Evolutionary conservation across 306 rosid species (phyloP).

Genomic region (Pyrus communis): DNA sequence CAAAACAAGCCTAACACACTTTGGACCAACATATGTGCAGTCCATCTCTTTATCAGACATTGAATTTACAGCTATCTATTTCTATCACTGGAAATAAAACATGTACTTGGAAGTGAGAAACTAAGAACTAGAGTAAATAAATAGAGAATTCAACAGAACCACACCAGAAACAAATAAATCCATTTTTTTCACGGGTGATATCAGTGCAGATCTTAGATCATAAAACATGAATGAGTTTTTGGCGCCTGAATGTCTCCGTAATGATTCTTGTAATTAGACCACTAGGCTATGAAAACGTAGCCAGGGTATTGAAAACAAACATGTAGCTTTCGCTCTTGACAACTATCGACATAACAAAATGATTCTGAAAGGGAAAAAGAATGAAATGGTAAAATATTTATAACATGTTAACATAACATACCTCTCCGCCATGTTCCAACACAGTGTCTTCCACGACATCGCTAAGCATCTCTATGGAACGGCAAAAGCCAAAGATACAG

Average conservation of each 20-base stretch:
- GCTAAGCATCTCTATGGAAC: constrained; percentile 94
- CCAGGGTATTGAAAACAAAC: neutral
- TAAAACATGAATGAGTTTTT: neutral
- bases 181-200: neutral
- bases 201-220: neutral
- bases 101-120: neutral
- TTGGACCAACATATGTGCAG: neutral
- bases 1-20: neutral
- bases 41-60: neutral
- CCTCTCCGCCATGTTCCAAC: constrained; percentile 97
- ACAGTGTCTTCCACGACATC: constrained; percentile 97
- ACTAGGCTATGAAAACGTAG: neutral
- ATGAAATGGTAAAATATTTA: neutral
- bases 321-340: neutral
- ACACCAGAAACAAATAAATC: neutral
- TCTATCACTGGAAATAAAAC: neutral
- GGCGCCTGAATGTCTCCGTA: neutral
- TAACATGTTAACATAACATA: constrained; percentile 21
- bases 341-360: neutral
- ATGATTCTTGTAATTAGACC: neutral
- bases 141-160: neutral
- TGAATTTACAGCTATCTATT: too few species aligned
- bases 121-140: neutral
- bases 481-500: constrained; percentile 94
- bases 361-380: neutral